A percentile compares a stretch with the other conserved stretches of the same genome.
Evolutionary conservation across 1,284 basidiomycete species (phyloP).

Genomic region (Singerocomus inundabilis): DNA sequence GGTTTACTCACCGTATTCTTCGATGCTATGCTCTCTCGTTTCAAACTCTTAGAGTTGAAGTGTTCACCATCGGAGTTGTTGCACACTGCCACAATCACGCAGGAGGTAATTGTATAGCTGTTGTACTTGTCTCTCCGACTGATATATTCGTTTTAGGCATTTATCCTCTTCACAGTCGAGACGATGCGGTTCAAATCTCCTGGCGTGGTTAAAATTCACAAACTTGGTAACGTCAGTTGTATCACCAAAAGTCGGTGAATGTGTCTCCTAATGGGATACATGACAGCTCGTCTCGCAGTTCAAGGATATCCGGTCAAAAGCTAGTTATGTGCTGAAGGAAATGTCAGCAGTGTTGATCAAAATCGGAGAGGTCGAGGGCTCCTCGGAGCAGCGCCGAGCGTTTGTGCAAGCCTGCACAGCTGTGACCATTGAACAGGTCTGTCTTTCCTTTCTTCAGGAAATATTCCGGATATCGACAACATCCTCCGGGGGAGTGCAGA

Average conservation of each 20-base stretch:
- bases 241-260: neutral
- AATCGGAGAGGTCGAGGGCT: slow-evolving; percentile 49
- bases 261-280: slow-evolving; percentile 1
- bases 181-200: slow-evolving; percentile 68
- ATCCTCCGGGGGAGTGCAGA: slow-evolving; percentile 36
- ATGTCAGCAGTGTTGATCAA: slow-evolving; percentile 54
- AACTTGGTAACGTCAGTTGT: slow-evolving; percentile 58
- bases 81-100: slow-evolving; percentile 67
- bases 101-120: slow-evolving; percentile 53
- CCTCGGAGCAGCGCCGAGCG: slow-evolving; percentile 48
- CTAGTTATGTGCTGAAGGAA: slow-evolving; percentile 49
- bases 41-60: slow-evolving; percentile 42
- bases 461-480: neutral
- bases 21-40: slow-evolving; percentile 54
- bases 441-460: slow-evolving; percentile 9
- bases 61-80: slow-evolving; percentile 50
- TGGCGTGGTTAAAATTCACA: slow-evolving; percentile 68
- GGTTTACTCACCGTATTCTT: slow-evolving; percentile 56
- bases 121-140: slow-evolving; percentile 3
- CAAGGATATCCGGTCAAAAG: slow-evolving; percentile 58
- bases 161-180: slow-evolving; percentile 62
- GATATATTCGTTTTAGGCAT: slow-evolving; percentile 46
- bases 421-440: slow-evolving; percentile 44
- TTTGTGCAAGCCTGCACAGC: slow-evolving; percentile 53
- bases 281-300: slow-evolving; percentile 62